Conservation (phyloP, 192 early-diverging fungal species). For the Coemansia sp. region DNA sequence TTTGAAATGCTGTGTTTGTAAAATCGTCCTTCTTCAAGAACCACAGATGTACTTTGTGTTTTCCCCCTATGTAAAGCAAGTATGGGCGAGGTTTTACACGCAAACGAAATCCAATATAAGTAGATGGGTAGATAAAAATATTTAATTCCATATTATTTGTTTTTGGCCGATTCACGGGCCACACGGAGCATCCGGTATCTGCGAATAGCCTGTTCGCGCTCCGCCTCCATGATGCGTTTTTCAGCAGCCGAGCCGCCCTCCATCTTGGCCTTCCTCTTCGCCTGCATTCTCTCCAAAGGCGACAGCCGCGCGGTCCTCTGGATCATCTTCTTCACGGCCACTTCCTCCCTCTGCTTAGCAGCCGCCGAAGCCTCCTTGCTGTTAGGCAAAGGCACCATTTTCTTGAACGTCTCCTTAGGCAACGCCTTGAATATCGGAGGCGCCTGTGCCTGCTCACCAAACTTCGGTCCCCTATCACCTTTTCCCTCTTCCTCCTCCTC, state of each 20-base stretch:
- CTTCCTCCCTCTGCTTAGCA: conserved; percentile 28
- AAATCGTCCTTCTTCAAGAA: no score
- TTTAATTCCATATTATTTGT: conserved; percentile 2
- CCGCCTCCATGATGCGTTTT: conserved; percentile 45
- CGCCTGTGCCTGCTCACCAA: conserved; percentile 48
- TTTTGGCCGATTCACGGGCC: conserved; percentile 24
- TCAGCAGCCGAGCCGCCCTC: conserved; percentile 38
- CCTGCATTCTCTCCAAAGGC: conserved; percentile 49
- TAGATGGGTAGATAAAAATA: conserved; percentile 8
- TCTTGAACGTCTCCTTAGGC: conserved; percentile 46
- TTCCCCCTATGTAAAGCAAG: no score
- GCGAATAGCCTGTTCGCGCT: conserved; percentile 45
- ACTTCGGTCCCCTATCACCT: conserved; percentile 18
- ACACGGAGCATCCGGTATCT: conserved; percentile 47
- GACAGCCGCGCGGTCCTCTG: conserved; percentile 36
- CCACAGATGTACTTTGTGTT: no score
- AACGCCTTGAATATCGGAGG: conserved; percentile 46
- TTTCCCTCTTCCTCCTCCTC: conserved; percentile 5
- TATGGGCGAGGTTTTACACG: no score
- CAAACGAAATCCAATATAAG: no score
- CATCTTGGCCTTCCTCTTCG: conserved; percentile 34
- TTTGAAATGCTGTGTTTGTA: no score
- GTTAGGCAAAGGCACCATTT: conserved; percentile 40
- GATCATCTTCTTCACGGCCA: conserved; percentile 49
- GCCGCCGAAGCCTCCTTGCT: conserved; percentile 27